Evolutionary conservation across 306 rosid species (phyloP), one percentile per base, ranked within the genome.

Genomic region (Prunus dulcis): DNA sequence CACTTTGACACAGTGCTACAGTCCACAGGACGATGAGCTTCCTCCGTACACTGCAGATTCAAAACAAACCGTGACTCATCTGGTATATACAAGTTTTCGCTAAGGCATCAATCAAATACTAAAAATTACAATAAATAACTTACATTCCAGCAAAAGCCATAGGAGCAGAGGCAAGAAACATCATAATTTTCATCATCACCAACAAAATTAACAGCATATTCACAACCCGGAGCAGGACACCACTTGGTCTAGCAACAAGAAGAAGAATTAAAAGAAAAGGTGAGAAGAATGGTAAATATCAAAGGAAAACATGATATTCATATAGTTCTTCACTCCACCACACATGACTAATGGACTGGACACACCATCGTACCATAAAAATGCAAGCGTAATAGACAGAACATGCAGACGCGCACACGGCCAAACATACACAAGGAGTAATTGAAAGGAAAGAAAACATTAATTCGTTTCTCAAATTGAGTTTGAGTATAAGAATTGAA

Each of bases 171-270:
- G 88, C 97, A 94, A 74, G 91, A 84, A 75, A 94, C 95, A 82
- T 94, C 97, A 89, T 85, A 94, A 85, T 82, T 92, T 85, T 87
- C 92, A 66, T 88, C 84, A 64, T 96, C 98, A 65, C 87, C 90
- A 82, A 91, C 88, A 83, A 86, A 93, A 73, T 89, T 88, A 69
- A 93, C 95, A 9, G 96, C 96, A 82, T 85, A 81, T 64, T 93
- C 98, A 78, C 98, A 93, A 47, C 94, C 98, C 23, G 95, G 91
- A 78, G 91, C 91, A 28, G 98, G 98, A 83, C 96, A 93, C 98
- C 98, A 93, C 82, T 93, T 93, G 82, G 89, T 87, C 98, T 82
- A 27, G 13, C 13, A 73, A n/a, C 67, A 79, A 67, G 30, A 53
- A 4, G 34, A 32, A 55, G 19, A 58, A 38, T 22, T 23, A 30